phyloP scores from a whole-genome alignment of 139 green algal species.

The Micractinium conductrix region DNA sequence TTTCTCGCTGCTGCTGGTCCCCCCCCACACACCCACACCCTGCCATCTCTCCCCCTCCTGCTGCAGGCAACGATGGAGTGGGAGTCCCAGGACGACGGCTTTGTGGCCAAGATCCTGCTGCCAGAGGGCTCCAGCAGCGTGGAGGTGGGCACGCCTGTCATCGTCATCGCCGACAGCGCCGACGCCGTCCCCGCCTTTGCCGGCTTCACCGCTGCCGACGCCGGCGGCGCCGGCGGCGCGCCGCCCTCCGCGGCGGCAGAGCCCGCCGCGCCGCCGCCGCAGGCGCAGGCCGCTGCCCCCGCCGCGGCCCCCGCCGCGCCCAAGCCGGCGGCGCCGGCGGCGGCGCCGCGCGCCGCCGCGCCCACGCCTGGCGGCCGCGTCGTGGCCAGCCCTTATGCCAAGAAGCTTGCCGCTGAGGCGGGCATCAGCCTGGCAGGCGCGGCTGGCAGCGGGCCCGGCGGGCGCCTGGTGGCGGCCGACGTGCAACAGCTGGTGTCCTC shows the following conservation, averaged over 20 bases:
- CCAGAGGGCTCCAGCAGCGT: constrained; percentile 74
- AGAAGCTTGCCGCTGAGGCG: constrained; percentile 77
- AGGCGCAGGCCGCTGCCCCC: too few relatives aligned
- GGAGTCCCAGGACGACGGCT: constrained; percentile 95
- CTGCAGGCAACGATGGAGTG: constrained; percentile 90
- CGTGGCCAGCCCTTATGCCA: constrained; percentile 78
- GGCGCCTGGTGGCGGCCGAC: constrained; percentile 84
- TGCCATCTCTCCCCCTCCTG: too few relatives aligned
- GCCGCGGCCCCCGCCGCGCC: constrained; percentile 21
- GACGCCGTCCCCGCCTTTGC: constrained; percentile 69
- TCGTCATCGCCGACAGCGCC: constrained; percentile 82
- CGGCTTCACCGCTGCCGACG: constrained; percentile 68
- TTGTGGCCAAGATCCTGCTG: constrained; percentile 85
- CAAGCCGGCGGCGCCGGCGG: not conserved
- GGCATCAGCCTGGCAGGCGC: constrained; percentile 70
- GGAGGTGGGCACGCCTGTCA: constrained; percentile 60
- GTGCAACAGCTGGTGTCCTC: constrained; percentile 66
- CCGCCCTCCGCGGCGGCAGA: not conserved
- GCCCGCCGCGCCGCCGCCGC: constrained; percentile 15
- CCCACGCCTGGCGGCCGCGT: constrained; percentile 61
- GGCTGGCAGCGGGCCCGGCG: constrained; percentile 69
- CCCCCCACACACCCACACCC: not conserved
- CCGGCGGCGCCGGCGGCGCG: constrained; percentile 28
- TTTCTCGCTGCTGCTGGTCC: too few relatives aligned
- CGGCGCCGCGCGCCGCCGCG: not conserved